Base-by-base conservation (phyloP, 495 filamentous ascomycete species). In the Hypoxylon trugodes region DNA sequence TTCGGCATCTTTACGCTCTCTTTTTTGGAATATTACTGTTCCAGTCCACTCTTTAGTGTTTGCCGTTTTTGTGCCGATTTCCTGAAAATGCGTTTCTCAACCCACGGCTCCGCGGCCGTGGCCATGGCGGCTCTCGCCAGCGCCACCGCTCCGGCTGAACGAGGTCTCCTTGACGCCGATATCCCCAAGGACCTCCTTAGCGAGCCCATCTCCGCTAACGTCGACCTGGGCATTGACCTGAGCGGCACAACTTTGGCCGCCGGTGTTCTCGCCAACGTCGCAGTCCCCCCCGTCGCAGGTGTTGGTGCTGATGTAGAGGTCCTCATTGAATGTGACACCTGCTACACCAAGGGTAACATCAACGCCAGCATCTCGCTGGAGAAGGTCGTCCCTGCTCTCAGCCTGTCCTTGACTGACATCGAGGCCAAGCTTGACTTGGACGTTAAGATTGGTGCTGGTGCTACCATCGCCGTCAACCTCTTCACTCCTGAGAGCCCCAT, bases 401-500 rank as follows among this genome's bases (percentile, higher is more conserved):
- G 68, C 50, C 67, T 77, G 21, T 52, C 68, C 22, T 63, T 77
- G 25, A 48, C 55, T 30, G 68, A 65, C 38, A 65, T 77, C 15
- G 74, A 77, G 68, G 71, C 72, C 37, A 71, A 73, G 60, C 65
- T 75, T 5, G 71, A 75, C 43, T 40, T 77, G n/a, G 71, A 67
- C 18, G 45, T 77, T 8, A 53, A 65, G 41, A 62, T 73, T 33
- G 71, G 63, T 49, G 71, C 71, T 18, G 74, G 66, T 19, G 73
- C 74, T 18, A 67, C 63, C 40, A 74, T 75, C 47, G 66, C 73
- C 6, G 53, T 77, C 59, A 75, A 74, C 65, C 73, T 77, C 1
- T 73, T 74, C 59, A 59, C 71, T 1, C 69, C 74, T 9, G 37
- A 61, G 21, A 35, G 49, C 8, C 71, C 71, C 6, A 54, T 73